Base-by-base conservation (phyloP, 257 asterid genomes). In the Coffea canephora region DNA sequence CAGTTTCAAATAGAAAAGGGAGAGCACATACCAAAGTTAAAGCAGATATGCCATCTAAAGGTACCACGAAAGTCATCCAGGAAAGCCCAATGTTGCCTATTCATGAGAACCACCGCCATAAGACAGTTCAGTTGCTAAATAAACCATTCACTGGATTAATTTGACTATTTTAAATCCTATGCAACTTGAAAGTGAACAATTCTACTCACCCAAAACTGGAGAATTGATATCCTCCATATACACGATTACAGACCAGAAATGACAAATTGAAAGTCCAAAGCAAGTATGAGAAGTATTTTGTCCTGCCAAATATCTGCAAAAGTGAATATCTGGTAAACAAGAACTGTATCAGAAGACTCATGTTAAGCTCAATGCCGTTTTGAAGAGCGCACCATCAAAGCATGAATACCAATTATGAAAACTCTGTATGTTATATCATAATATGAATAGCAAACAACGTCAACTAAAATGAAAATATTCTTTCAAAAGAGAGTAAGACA, bases 21-120 rank as follows among this genome's bases (percentile, higher is more conserved):
- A 76, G 73, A 82, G 76, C 45, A 55, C n/a, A 74, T 93, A 95
- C 99, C 99, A 84, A 95, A 95, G 80, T 95, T 95, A 83, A 95
- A 95, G 92, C 98, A 93, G 87, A 93, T 92, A 70, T 95, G 98
- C 98, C 99, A 95, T 89, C 99, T 91, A 88, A 95, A 93, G 79
- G 97, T 89, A 43, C 99, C 99, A 9, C 98, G 96, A 62, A 85
- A 88, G 54, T 89, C 84, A 83, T 95, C 99, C 92, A 95, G 83
- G 82, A 83, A 92, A 74, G 93, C 95, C 91, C 91, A 88, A 66
- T 71, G 86, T 69, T 84, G 84, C 89, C 99, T 95, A 74, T 76
- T 81, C 65, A 88, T 83, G 65, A 75, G 75, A 84, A 84, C 82
- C 50, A 82, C 69, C 78, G 70, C 77, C 65, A 64, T 34, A 50